Percentiles rank a stretch among this genome's conserved stretches.
phyloP scores from a whole-genome alignment of 2,329 filamentous ascomycete genomes.

The Fusarium sp. region DNA sequence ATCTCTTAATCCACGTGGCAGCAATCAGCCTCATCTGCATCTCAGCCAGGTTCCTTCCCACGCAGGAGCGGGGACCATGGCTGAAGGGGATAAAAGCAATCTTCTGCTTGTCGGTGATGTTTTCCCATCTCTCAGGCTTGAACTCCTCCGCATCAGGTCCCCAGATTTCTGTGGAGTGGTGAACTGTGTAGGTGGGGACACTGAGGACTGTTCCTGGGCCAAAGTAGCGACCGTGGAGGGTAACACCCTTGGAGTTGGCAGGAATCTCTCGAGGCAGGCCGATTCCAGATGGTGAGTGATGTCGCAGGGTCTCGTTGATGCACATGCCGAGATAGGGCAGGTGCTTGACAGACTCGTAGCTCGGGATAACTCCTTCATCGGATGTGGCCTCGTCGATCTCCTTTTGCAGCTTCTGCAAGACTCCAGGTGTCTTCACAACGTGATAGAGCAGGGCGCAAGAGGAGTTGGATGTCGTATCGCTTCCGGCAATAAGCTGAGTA shows the following conservation, averaged over 20 bases:
- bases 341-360: slow-evolving; percentile 77
- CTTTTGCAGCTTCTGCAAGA: slow-evolving; percentile 76
- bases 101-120: slow-evolving; percentile 74
- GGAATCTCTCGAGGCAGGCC: slow-evolving; percentile 85
- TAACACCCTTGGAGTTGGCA: slow-evolving; percentile 69
- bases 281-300: slow-evolving; percentile 87
- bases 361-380: slow-evolving; percentile 70
- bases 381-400: slow-evolving; percentile 80
- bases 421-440: slow-evolving; percentile 75
- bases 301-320: slow-evolving; percentile 86
- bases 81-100: slow-evolving; percentile 82
- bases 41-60: slow-evolving; percentile 86
- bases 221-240: slow-evolving; percentile 77
- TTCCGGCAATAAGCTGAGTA: slow-evolving; percentile 86
- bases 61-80: slow-evolving; percentile 75
- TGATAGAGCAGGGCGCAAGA: slow-evolving; percentile 87
- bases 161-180: slow-evolving; percentile 81
- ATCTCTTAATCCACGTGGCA: slow-evolving; percentile 70
- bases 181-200: slow-evolving; percentile 85
- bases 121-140: slow-evolving; percentile 79
- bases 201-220: slow-evolving; percentile 81
- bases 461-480: slow-evolving; percentile 82
- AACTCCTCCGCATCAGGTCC: slow-evolving; percentile 79
- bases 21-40: slow-evolving; percentile 88
- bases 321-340: slow-evolving; percentile 81